Evolutionary conservation across 495 filamentous ascomycete species (phyloP).

Genomic region (Chaetomium cochliodes): DNA sequence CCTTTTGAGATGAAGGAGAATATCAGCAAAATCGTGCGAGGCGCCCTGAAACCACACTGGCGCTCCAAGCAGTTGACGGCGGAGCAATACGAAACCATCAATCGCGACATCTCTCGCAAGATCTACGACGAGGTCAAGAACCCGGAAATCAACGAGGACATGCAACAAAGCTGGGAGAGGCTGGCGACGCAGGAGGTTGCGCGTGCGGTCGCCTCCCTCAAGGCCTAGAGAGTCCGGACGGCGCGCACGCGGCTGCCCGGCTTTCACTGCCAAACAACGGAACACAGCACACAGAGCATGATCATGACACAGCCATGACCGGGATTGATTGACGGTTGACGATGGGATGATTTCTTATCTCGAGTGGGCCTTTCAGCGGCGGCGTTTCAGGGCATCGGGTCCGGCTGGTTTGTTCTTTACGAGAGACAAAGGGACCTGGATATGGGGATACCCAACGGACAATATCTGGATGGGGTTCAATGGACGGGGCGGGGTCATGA

Average conservation of each 20-base stretch:
- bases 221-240: constrained; percentile 32
- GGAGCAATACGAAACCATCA: constrained; percentile 85
- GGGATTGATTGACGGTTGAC: constrained; percentile 6
- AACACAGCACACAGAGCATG: constrained; percentile 5
- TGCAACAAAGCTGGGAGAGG: constrained; percentile 62
- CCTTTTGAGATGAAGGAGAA: constrained; percentile 73
- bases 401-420: neutral
- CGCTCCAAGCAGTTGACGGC: constrained; percentile 67
- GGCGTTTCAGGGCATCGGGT: constrained; percentile 13
- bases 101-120: constrained; percentile 75
- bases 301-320: constrained; percentile 9
- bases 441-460: constrained; percentile 5
- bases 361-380: neutral
- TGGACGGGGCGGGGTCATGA: neutral
- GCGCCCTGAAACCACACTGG: constrained; percentile 73
- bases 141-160: constrained; percentile 51
- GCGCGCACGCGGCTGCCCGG: neutral
- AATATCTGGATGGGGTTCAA: constrained; percentile 5
- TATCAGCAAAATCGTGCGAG: constrained; percentile 76
- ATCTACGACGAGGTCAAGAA: constrained; percentile 80
- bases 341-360: constrained; percentile 1
- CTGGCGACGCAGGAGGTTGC: constrained; percentile 73
- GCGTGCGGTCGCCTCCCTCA: constrained; percentile 55
- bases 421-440: neutral
- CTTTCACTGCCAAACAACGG: neutral